These are phyloP conservation scores for Piper longum DNA, from an alignment of 164 flowering plant species.

Conservation along the genomic window DNA sequence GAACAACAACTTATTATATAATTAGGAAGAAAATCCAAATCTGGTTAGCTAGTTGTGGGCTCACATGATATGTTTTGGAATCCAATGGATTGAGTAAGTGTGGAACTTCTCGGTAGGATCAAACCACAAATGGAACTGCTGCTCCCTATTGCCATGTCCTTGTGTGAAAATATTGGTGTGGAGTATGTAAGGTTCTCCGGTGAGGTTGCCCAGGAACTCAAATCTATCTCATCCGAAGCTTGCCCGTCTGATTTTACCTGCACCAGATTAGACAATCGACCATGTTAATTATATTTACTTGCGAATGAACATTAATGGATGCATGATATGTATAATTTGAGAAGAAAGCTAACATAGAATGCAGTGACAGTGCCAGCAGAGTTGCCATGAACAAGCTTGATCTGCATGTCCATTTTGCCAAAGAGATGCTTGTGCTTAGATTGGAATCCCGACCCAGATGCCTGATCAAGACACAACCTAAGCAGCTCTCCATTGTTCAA, in stretches of 20 bases:
- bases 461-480: conserved; percentile 19
- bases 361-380: conserved; percentile 34
- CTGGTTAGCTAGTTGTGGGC: background rate
- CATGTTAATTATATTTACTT: background rate
- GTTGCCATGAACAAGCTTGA: conserved; percentile 28
- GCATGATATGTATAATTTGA: background rate
- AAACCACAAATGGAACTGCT: conserved; percentile 26
- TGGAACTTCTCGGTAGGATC: conserved; percentile 24
- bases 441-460: conserved; percentile 24
- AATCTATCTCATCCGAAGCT: conserved; percentile 24
- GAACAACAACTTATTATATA: background rate
- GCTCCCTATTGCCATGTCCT: conserved; percentile 26
- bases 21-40: background rate
- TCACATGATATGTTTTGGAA: conserved; percentile 12
- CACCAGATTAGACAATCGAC: background rate
- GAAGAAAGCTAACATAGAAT: conserved; percentile 16
- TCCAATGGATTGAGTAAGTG: conserved; percentile 24
- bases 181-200: conserved; percentile 20
- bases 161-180: conserved; percentile 22
- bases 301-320: background rate
- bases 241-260: conserved; percentile 21
- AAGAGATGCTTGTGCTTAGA: conserved; percentile 22
- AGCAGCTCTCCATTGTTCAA: conserved; percentile 18
- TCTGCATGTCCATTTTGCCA: conserved; percentile 22
- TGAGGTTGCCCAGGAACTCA: conserved; percentile 25